These are phyloP conservation scores for Trametes villosa DNA, from an alignment of 768 basidiomycete genomes.

Conservation along the genomic window DNA sequence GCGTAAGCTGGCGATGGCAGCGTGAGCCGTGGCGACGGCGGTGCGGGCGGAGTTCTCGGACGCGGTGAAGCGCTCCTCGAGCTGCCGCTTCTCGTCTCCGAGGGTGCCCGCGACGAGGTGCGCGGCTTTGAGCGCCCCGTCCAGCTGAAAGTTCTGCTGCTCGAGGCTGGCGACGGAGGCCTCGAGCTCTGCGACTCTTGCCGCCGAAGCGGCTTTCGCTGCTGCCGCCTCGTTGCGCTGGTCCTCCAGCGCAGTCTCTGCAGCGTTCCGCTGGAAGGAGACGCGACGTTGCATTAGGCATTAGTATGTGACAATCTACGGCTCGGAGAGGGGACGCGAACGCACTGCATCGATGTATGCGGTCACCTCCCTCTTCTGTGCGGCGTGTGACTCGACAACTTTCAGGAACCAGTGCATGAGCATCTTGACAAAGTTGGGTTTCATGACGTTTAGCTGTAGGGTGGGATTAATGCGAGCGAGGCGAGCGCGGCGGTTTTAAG, in stretches of 20 bases:
- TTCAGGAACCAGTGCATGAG: background rate
- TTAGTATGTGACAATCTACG: no score
- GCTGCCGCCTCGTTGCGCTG: background rate
- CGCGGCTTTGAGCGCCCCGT: background rate
- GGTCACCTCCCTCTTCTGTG: background rate
- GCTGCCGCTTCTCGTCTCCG: background rate
- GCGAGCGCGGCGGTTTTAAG: background rate
- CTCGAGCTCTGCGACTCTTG: background rate
- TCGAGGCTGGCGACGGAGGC: no score
- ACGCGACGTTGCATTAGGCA: background rate
- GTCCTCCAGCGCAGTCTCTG: background rate
- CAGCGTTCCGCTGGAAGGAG: background rate
- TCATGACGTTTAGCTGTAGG: background rate
- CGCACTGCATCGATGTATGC: background rate
- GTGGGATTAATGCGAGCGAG: background rate
- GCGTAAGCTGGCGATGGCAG: background rate
- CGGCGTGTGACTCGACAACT: background rate
- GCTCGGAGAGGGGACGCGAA: background rate
- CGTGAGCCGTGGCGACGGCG: background rate
- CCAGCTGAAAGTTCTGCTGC: no score
- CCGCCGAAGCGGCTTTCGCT: background rate
- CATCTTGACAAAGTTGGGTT: background rate
- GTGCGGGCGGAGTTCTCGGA: background rate
- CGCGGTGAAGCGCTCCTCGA: background rate
- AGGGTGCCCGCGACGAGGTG: background rate